phyloP scores from a whole-genome alignment of 2,329 filamentous ascomycete species.

The Aspergillus texensis region DNA sequence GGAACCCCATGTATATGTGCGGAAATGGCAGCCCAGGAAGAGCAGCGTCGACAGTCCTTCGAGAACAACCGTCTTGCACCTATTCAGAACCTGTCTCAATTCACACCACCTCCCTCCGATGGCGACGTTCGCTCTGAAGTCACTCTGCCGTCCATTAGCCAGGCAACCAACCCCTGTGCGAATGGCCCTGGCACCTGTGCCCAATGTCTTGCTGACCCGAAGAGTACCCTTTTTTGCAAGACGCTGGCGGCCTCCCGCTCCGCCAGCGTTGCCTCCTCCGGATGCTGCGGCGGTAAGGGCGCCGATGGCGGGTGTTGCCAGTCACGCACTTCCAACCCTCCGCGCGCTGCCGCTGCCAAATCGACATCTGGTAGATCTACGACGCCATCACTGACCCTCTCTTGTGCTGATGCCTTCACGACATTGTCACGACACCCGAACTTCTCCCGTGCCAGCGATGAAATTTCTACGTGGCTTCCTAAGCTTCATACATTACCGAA shows the following conservation, averaged over 20 bases:
- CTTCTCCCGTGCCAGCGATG: constrained; percentile 72
- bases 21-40: constrained; percentile 57
- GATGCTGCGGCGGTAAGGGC: constrained; percentile 64
- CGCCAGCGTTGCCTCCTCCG: constrained; percentile 41
- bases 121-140: constrained; percentile 61
- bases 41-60: constrained; percentile 39
- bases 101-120: constrained; percentile 57
- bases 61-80: constrained; percentile 47
- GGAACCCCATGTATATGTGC: constrained; percentile 82
- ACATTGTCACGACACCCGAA: constrained; percentile 76
- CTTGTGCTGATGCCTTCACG: constrained; percentile 77
- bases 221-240: constrained; percentile 81
- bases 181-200: constrained; percentile 78
- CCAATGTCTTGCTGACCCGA: constrained; percentile 76
- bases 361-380: constrained; percentile 34
- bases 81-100: constrained; percentile 50
- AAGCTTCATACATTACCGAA: constrained; percentile 64
- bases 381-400: constrained; percentile 59
- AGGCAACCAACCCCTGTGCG: constrained; percentile 52
- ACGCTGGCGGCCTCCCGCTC: constrained; percentile 68
- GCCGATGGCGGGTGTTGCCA: constrained; percentile 66
- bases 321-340: constrained; percentile 32
- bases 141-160: constrained; percentile 42
- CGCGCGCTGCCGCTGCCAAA: constrained; percentile 25
- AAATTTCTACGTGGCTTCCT: constrained; percentile 75